A percentile compares a stretch with the other conserved stretches of the same genome.
phyloP scores from a whole-genome alignment of 2,329 filamentous ascomycete genomes.

The Leptosphaerulina australis region DNA sequence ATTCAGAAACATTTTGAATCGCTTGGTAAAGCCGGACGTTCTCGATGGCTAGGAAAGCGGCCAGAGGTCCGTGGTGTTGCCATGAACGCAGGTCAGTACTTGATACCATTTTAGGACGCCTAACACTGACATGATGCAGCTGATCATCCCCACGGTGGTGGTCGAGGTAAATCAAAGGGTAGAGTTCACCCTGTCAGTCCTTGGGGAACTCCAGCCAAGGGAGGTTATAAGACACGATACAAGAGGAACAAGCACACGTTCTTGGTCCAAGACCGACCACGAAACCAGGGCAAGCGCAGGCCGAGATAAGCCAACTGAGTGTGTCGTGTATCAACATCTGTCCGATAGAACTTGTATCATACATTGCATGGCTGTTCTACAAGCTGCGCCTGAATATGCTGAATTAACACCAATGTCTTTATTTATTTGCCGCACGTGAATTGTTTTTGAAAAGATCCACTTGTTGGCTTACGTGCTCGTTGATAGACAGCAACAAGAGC shows the following conservation, averaged over 20 bases:
- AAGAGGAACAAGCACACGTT: conserved; percentile 91
- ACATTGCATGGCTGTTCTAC: conserved; percentile 14
- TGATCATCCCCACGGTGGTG: conserved; percentile 98
- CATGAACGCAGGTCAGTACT: conserved; percentile 82
- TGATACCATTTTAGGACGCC: not conserved
- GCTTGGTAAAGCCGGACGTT: conserved; percentile 92
- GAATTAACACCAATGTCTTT: not conserved
- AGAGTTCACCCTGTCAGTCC: conserved; percentile 93
- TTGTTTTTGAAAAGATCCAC: too few species aligned
- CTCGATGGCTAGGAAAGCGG: conserved; percentile 89
- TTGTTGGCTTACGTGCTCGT: too few species aligned
- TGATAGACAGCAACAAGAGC: too few species aligned
- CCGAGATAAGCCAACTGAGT: conserved; percentile 33
- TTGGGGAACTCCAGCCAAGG: conserved; percentile 90
- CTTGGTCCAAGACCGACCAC: conserved; percentile 79
- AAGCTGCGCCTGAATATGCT: conserved; percentile 14
- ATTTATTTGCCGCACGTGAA: too few species aligned
- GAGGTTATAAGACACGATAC: conserved; percentile 87
- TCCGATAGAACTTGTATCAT: conserved; percentile 29
- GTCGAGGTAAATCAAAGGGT: conserved; percentile 98
- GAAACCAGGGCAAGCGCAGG: conserved; percentile 88
- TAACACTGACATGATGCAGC: conserved; percentile 53
- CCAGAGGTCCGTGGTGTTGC: conserved; percentile 96
- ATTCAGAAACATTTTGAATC: conserved; percentile 87
- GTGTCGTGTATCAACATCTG: conserved; percentile 25